These are phyloP conservation scores for Aspergillus brunneoviolaceus DNA, from an alignment of 2,329 filamentous ascomycete species.

Conservation along the genomic window DNA sequence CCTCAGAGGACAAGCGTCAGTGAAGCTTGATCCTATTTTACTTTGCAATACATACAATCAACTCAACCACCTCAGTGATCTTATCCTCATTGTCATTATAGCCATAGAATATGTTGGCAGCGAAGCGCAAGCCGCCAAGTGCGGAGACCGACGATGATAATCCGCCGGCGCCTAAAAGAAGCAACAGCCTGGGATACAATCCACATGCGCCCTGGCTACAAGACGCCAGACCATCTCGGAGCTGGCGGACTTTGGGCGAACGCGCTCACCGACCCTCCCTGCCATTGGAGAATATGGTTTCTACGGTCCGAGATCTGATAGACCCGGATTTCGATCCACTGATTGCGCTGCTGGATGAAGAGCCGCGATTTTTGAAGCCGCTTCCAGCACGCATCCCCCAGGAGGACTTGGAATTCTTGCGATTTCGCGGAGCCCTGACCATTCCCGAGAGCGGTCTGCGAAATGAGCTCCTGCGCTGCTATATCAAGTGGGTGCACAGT, in stretches of 20 bases:
- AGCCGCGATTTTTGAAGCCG: conserved; percentile 69
- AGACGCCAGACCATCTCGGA: conserved; percentile 24
- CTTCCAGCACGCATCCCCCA: conserved; percentile 70
- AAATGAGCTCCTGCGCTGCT: conserved; percentile 73
- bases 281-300: conserved; percentile 40
- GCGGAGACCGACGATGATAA: conserved; percentile 20
- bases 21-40: too few relatives aligned
- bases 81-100: conserved; percentile 14
- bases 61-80: conserved; percentile 6
- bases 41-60: too few relatives aligned
- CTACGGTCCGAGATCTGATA: conserved; percentile 38
- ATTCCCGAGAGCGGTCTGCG: conserved; percentile 68
- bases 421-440: conserved; percentile 74
- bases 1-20: neutral
- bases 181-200: conserved; percentile 29
- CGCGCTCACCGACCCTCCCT: conserved; percentile 31
- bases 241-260: conserved; percentile 31
- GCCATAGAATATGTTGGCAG: conserved; percentile 21
- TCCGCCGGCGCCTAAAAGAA: conserved; percentile 22
- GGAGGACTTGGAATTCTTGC: conserved; percentile 77
- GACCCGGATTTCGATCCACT: conserved; percentile 41
- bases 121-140: conserved; percentile 31
- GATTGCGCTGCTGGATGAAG: conserved; percentile 38
- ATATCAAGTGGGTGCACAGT: conserved; percentile 82
- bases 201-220: conserved; percentile 34